Conservation (phyloP, 495 filamentous ascomycete genomes). For the Podospora conica region DNA sequence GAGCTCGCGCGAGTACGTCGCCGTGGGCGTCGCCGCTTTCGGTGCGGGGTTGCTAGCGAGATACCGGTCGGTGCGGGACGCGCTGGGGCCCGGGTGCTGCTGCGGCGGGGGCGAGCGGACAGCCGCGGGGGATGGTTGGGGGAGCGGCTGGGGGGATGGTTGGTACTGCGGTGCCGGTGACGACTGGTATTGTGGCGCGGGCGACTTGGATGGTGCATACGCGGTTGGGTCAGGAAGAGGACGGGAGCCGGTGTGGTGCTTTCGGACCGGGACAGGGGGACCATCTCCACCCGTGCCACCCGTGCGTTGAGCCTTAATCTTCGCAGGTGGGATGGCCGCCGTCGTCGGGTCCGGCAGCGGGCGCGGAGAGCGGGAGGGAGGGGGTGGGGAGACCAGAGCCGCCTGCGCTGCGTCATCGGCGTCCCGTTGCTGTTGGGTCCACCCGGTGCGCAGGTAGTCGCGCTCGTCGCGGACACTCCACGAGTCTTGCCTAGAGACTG, state of each 20-base stretch:
- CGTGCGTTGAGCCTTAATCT: slow-evolving; percentile 24
- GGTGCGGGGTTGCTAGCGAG: slow-evolving; percentile 39
- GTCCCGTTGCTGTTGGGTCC: slow-evolving; percentile 43
- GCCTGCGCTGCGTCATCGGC: slow-evolving; percentile 14
- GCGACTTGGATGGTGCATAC: slow-evolving; percentile 20
- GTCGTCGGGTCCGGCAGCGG: slow-evolving; percentile 41
- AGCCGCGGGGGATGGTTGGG: slow-evolving; percentile 3
- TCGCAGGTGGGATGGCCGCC: slow-evolving; percentile 13
- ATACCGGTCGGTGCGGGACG: slow-evolving; percentile 40
- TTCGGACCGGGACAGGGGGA: slow-evolving; percentile 21
- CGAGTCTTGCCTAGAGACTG: slow-evolving; percentile 55
- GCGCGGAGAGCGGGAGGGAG: slow-evolving; percentile 19
- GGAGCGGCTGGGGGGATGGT: background rate
- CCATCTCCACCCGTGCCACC: slow-evolving; percentile 29
- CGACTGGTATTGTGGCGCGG: slow-evolving; percentile 3
- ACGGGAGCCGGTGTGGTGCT: slow-evolving; percentile 27
- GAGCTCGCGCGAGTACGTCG: slow-evolving; percentile 54
- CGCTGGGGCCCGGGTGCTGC: slow-evolving; percentile 20
- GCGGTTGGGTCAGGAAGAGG: slow-evolving; percentile 30
- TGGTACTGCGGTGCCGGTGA: background rate
- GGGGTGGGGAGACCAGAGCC: slow-evolving; percentile 8
- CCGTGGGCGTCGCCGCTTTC: slow-evolving; percentile 22
- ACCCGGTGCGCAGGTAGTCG: slow-evolving; percentile 64
- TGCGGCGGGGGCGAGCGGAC: slow-evolving; percentile 2
- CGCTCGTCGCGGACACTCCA: slow-evolving; percentile 66